Percentiles rank a stretch among this genome's conserved stretches.
These are phyloP conservation scores for Lathyrus tuberosus DNA, from an alignment of 306 rosid genomes.

Conservation along the genomic window DNA sequence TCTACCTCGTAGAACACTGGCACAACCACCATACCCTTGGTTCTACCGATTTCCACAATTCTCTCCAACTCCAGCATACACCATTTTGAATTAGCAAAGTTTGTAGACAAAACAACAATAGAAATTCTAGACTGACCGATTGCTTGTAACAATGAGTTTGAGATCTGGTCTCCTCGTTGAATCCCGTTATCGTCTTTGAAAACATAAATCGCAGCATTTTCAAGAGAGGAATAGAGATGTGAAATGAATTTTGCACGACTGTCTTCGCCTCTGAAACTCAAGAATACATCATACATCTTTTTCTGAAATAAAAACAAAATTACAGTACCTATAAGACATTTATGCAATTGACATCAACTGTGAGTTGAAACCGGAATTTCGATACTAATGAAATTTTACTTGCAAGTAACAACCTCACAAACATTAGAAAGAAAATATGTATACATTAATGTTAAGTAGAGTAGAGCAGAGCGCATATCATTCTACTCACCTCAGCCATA, in stretches of 20 bases:
- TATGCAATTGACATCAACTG: not conserved
- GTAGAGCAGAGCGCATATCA: not conserved
- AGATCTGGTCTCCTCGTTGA: too few species aligned
- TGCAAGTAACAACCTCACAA: too few species aligned
- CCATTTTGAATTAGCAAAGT: too few species aligned
- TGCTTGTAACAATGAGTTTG: too few species aligned
- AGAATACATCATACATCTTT: not conserved
- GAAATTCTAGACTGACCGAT: too few species aligned
- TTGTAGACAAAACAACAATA: too few species aligned
- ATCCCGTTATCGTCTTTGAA: too few species aligned
- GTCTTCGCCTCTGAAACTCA: not conserved
- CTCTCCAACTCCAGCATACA: not conserved
- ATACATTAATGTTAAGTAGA: not conserved
- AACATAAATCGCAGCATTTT: too few species aligned
- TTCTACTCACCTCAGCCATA: not conserved
- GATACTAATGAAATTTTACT: too few species aligned
- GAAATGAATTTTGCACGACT: not conserved
- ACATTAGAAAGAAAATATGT: not conserved
- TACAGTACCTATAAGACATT: not conserved
- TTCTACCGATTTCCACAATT: not conserved
- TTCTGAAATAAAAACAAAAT: not conserved
- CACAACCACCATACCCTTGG: not conserved
- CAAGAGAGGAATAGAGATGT: too few species aligned
- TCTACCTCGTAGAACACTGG: conserved; percentile 1
- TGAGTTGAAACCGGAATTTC: not conserved